A percentile compares a stretch with the other conserved stretches of the same genome.
Evolutionary conservation across 2,329 filamentous ascomycete genomes (phyloP).

Genomic region (Coniochaeta prunicola): DNA sequence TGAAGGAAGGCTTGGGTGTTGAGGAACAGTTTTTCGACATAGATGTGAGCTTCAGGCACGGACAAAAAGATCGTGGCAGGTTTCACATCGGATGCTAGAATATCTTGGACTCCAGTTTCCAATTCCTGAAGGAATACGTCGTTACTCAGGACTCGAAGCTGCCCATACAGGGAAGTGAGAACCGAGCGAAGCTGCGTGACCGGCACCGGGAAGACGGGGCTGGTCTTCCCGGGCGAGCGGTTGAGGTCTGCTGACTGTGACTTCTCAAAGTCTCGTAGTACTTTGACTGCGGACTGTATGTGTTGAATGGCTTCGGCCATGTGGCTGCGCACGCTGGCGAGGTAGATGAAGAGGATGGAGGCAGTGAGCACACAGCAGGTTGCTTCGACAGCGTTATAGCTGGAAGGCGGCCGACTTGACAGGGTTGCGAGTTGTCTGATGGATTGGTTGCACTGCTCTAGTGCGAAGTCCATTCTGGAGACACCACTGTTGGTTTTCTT

Average conservation of each 20-base stretch:
- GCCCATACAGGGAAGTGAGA: slow-evolving; percentile 9
- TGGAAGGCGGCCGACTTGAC: background rate
- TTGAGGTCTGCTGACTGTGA: background rate
- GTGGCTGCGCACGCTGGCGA: slow-evolving; percentile 9
- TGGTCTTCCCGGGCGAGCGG: background rate
- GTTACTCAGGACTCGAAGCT: slow-evolving; percentile 9
- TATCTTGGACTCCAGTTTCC: background rate
- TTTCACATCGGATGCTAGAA: slow-evolving; percentile 4
- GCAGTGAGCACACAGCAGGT: slow-evolving; percentile 9
- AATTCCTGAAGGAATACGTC: background rate
- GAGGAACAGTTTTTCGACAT: slow-evolving; percentile 7
- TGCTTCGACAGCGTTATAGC: slow-evolving; percentile 3
- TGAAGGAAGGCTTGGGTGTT: slow-evolving; percentile 10
- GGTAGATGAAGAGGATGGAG: slow-evolving; percentile 12
- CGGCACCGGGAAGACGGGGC: slow-evolving; percentile 5
- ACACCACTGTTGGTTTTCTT: background rate
- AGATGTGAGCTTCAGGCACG: slow-evolving; percentile 8
- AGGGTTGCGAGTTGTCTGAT: slow-evolving; percentile 6
- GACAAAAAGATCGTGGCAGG: slow-evolving; percentile 9
- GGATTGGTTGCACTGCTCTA: slow-evolving; percentile 10
- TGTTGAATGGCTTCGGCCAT: slow-evolving; percentile 10
- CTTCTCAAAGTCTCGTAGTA: slow-evolving; percentile 8
- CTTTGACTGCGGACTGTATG: slow-evolving; percentile 7
- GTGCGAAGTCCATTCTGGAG: slow-evolving; percentile 2
- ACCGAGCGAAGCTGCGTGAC: slow-evolving; percentile 6